Conservation (phyloP, 768 basidiomycete genomes). For the Mrakia blollopis region DNA sequence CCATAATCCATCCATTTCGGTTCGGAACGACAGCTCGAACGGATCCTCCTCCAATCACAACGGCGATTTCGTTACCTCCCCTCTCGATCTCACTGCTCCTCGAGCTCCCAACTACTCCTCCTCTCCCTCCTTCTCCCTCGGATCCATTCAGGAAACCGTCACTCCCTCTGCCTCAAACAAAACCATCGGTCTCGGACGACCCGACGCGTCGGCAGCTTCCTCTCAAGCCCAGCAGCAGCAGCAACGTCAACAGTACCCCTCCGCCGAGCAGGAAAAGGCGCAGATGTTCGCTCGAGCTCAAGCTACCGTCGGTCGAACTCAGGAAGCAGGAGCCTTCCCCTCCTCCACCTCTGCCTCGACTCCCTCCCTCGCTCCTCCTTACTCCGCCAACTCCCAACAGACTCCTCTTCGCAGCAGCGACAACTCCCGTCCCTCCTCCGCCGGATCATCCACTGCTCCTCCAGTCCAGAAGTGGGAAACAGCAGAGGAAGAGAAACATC, state of each 20-base stretch:
- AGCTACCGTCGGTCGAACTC: constrained; percentile 14
- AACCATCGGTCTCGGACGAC: constrained; percentile 15
- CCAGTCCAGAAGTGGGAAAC: constrained; percentile 14
- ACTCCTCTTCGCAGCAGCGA: too few species aligned
- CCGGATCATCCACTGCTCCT: neutral
- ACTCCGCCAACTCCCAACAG: neutral
- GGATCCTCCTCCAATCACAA: too few species aligned
- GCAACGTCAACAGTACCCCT: neutral
- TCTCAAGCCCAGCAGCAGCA: too few species aligned
- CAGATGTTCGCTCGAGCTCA: constrained; percentile 10
- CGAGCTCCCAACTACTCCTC: neutral
- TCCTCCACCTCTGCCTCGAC: neutral
- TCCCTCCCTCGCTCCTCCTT: too few species aligned
- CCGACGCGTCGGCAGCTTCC: neutral
- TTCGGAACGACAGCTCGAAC: neutral
- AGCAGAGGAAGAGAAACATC: constrained; percentile 21
- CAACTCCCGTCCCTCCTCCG: neutral
- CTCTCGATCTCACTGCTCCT: constrained; percentile 11
- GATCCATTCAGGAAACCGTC: neutral
- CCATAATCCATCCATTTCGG: constrained; percentile 12
- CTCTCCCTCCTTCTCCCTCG: neutral
- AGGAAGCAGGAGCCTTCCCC: neutral
- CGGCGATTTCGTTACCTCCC: neutral
- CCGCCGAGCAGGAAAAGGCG: constrained; percentile 27
- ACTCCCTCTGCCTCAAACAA: neutral